These are phyloP conservation scores for Sugiyamaella japonica DNA, from an alignment of 1,139 yeast species.

Conservation along the genomic window DNA sequence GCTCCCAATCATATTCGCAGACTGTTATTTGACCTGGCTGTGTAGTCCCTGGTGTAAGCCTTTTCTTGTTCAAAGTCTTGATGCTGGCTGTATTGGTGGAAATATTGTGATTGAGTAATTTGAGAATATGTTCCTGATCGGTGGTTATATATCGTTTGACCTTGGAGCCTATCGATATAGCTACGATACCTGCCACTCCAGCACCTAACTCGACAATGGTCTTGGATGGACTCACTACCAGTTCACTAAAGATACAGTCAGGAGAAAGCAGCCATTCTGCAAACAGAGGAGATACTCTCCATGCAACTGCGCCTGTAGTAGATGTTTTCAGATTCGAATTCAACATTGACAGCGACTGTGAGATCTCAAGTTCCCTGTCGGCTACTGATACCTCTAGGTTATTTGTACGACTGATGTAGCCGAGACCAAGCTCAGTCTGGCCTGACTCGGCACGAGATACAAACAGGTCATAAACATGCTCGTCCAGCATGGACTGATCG, in stretches of 20 bases:
- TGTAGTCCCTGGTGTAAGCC: slow-evolving; percentile 9
- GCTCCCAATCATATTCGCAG: slow-evolving; percentile 68
- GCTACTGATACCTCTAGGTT: slow-evolving; percentile 43
- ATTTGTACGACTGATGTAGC: slow-evolving; percentile 48
- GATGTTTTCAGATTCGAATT: slow-evolving; percentile 46
- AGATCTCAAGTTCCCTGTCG: slow-evolving; percentile 33
- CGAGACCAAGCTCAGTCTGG: slow-evolving; percentile 46
- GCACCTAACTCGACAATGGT: slow-evolving; percentile 63
- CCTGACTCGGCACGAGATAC: slow-evolving; percentile 40
- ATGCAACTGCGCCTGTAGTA: slow-evolving; percentile 69
- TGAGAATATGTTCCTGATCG: slow-evolving; percentile 60
- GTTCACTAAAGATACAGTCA: slow-evolving; percentile 4
- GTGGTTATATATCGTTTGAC: slow-evolving; percentile 53
- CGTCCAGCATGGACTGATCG: slow-evolving; percentile 40
- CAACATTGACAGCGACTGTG: slow-evolving; percentile 42
- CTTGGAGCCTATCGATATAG: slow-evolving; percentile 47
- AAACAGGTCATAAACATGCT: slow-evolving; percentile 53
- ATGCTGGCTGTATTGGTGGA: slow-evolving; percentile 39
- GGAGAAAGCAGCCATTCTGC: slow-evolving; percentile 52
- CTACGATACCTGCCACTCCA: slow-evolving; percentile 62
- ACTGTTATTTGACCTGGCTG: slow-evolving; percentile 41
- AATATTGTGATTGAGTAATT: slow-evolving; percentile 52
- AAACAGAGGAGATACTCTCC: slow-evolving; percentile 56
- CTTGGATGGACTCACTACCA: slow-evolving; percentile 25
- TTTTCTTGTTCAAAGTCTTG: slow-evolving; percentile 6